Evolutionary conservation across 2,329 filamentous ascomycete species (phyloP), one percentile per base, ranked within the genome.

Genomic region (Byssoonygena ceratinophila): DNA sequence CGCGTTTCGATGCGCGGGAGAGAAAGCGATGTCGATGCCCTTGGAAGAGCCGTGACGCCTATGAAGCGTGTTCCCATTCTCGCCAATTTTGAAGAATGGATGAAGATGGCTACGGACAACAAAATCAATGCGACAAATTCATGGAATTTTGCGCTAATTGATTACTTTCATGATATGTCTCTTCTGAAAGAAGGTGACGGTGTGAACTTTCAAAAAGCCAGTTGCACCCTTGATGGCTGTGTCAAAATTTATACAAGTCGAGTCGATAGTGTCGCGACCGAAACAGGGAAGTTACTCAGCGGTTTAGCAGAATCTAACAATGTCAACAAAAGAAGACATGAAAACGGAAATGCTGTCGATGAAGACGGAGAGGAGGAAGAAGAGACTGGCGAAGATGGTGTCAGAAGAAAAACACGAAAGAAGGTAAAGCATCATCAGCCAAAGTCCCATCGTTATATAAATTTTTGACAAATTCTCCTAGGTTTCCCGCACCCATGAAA

Each of bases 91-190:
- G 92, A 98, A 68, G 92, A 98, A 68, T 97, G 91, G 92, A 97
- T 98, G 89, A 98, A 97, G 77, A 94, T 98, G 89, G 92, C 92
- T 1, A 97, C 92, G 14, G 92, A 98, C 74, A 98, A 98, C 73
- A 92, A 92, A 71, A 98, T 98, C 76, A 98, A 97, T 67, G 91
- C 92, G 46, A 82, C 85, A 55, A 98, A 98, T 69, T 96, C 90
- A 27, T 98, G 92, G 92, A 97, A 97, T 69, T 97, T 98, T 71
- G 92, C 92, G n/a, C 79, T 98, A 16, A 98, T 98, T 66, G 92
- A 98, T 69, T 98, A 98, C 71, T 98, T 98, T 64, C 91, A 98
- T 69, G 92, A 98, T 64, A 97, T 98, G 92, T 95, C 89, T 1
- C 74, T 98, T 40, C 76, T 98, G 45, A 94, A 94, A 66, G 92